Conservation (phyloP, 83 land plant genomes). For the Picea mariana region DNA sequence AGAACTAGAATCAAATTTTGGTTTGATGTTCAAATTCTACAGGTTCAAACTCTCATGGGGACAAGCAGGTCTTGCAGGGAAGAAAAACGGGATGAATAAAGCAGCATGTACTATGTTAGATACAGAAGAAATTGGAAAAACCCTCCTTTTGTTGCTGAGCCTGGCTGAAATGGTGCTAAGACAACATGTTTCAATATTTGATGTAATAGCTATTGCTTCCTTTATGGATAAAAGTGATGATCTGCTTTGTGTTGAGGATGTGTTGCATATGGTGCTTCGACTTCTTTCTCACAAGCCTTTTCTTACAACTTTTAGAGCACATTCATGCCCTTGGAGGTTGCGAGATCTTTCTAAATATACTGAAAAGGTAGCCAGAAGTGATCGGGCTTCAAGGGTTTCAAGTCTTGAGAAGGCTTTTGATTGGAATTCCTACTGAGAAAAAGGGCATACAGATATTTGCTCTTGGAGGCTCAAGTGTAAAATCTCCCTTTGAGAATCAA, state of each 20-base stretch:
- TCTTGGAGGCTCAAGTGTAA: conserved; percentile 54
- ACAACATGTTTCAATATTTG: conserved; percentile 58
- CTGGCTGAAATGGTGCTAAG: conserved; percentile 87
- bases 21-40: too few species aligned
- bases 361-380: conserved; percentile 77
- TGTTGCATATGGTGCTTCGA: conserved; percentile 88
- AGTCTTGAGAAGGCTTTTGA: conserved; percentile 71
- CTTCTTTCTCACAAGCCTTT: conserved; percentile 68
- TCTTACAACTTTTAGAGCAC: conserved; percentile 67
- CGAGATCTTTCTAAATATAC: conserved; percentile 81
- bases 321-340: conserved; percentile 81
- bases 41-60: too few species aligned
- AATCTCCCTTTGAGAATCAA: conserved; percentile 45
- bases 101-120: conserved; percentile 30
- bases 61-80: too few species aligned
- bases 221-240: conserved; percentile 86
- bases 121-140: conserved; percentile 77
- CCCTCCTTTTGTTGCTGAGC: conserved; percentile 80
- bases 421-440: conserved; percentile 77
- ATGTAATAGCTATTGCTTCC: conserved; percentile 74
- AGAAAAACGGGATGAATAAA: too few species aligned
- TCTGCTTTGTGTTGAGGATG: conserved; percentile 87
- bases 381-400: conserved; percentile 83
- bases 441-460: conserved; percentile 60
- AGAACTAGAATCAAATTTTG: too few species aligned